Evolutionary conservation across 805 yeast species (phyloP).

Genomic region (Pichia paraexigua): DNA sequence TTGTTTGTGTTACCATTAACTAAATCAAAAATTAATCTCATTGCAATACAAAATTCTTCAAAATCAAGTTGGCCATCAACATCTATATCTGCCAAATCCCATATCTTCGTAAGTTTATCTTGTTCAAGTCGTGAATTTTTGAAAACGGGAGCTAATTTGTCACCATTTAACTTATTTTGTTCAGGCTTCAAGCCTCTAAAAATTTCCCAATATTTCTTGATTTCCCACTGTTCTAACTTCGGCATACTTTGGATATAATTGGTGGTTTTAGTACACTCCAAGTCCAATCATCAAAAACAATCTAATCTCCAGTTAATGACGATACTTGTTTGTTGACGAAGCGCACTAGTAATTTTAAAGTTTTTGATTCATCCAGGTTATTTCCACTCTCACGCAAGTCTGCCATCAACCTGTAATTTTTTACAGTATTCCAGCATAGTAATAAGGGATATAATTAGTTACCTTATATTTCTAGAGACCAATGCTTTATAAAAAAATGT

Average conservation of each 20-base stretch:
- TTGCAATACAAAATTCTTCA: conserved; percentile 96
- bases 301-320: too few species aligned
- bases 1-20: conserved; percentile 57
- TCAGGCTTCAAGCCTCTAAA: conserved; percentile 84
- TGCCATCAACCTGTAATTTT: too few species aligned
- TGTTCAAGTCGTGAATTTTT: conserved; percentile 82
- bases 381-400: background rate
- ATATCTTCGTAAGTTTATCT: conserved; percentile 68
- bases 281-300: background rate
- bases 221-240: conserved; percentile 88
- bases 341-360: background rate
- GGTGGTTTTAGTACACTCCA: background rate
- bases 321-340: background rate
- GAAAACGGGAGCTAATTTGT: conserved; percentile 75
- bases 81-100: conserved; percentile 93
- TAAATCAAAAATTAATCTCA: conserved; percentile 88
- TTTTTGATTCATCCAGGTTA: too few species aligned
- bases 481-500: too few species aligned
- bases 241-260: conserved; percentile 30
- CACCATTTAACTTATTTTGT: conserved; percentile 73
- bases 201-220: conserved; percentile 96
- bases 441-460: too few species aligned
- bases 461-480: too few species aligned
- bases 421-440: too few species aligned
- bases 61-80: conserved; percentile 87